Evolutionary conservation across 148 eudicot genomes (phyloP), one percentile per base, ranked within the genome.

Genomic region (Nepenthes mirabilis): DNA sequence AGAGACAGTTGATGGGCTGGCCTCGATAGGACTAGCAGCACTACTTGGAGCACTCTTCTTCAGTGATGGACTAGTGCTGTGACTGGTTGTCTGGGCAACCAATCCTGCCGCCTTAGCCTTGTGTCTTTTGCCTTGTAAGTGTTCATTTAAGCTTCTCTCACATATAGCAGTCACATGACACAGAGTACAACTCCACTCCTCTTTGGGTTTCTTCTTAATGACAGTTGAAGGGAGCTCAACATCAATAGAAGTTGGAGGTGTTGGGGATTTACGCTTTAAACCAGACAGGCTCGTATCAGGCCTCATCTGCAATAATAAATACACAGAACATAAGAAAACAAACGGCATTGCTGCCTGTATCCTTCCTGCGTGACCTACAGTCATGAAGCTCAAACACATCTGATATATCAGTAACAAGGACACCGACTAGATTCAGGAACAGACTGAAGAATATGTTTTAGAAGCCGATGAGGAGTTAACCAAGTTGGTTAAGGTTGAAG

Each of bases 51-150:
- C 56, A 10, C 5, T 33, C 47, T 65, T 72, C 52, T 68, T 72
- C 2, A 77, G 74, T 33, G 68, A 74, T 32, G 74, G 66, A 50
- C 80, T 70, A 12, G 78, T 68, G 14, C 77, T 69, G 32, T 59
- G 65, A 33, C 81, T 83, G 3, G 56, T 68, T 51, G 59, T 70
- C 37, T 64, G 67, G 14, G 74, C 58, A 9, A 52, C 36, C 61
- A 68, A 52, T 47, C 65, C 69, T 52, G 71, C 79, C 74, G 69
- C 80, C 61, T 57, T 75, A 2, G 78, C 45, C 72, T 79, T 79
- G 83, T 90, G 95, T 65, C 70, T 86, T 68, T 77, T 87, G 10
- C 97, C 97, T 34, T 57, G 61, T 1, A 86, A 56, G 61, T 90
- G 95, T 1, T 75, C 80, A 4, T 79, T 60, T 54, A 90, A 53